These are phyloP conservation scores for Pyrus communis DNA, from an alignment of 306 rosid genomes.

Conservation along the genomic window DNA sequence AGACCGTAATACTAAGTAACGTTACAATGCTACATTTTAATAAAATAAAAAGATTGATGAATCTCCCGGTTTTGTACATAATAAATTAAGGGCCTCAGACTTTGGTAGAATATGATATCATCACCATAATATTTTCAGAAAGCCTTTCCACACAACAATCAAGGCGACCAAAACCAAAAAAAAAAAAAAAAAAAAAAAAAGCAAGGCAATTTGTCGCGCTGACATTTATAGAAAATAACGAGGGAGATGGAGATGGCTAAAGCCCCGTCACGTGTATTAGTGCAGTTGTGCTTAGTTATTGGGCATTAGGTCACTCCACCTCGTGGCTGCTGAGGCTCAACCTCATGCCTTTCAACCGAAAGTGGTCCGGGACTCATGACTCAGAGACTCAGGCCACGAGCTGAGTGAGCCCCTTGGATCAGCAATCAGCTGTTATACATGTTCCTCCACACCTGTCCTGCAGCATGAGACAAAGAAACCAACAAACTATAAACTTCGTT, in stretches of 20 bases:
- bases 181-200: too few relatives aligned
- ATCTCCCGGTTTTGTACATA: background rate
- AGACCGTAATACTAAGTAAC: too few relatives aligned
- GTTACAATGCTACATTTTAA: too few relatives aligned
- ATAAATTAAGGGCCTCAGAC: background rate
- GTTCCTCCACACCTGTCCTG: background rate
- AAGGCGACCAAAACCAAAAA: too few relatives aligned
- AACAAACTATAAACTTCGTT: background rate
- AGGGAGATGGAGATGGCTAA: background rate
- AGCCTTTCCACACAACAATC: background rate
- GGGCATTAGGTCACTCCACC: background rate
- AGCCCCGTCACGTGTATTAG: background rate
- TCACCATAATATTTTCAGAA: background rate
- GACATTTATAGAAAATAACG: background rate
- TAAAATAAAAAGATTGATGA: too few relatives aligned
- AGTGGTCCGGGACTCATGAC: background rate
- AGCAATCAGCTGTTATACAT: background rate
- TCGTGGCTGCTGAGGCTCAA: background rate
- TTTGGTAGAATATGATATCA: background rate
- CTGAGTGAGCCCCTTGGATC: background rate
- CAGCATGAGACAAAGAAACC: background rate
- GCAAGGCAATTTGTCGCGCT: background rate
- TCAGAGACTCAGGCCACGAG: background rate
- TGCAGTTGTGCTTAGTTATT: background rate
- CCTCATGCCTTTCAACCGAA: background rate